Percentiles rank a stretch among this genome's conserved stretches.
Conservation (phyloP, 805 yeast species). For the Wilhelminamyces savonicus region DNA sequence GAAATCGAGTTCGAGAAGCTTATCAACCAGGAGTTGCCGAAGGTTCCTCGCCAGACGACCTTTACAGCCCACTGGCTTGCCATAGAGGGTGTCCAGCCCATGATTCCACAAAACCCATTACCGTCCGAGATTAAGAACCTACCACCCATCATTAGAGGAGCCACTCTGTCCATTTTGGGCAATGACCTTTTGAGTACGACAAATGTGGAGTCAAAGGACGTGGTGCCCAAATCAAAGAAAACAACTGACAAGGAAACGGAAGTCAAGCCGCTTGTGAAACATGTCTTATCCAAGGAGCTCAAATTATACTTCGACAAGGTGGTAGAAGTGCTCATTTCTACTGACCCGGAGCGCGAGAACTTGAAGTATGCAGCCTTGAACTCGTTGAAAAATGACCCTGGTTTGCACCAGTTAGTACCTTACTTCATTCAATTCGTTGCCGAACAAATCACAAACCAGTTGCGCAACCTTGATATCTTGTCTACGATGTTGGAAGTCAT, state of each 20-base stretch:
- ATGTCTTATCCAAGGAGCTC: constrained; percentile 87
- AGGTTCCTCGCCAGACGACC: constrained; percentile 86
- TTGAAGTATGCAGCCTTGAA: constrained; percentile 76
- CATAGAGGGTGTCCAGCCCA: constrained; percentile 97
- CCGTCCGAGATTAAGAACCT: constrained; percentile 69
- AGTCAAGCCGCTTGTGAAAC: constrained; percentile 88
- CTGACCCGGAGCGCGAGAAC: constrained; percentile 48
- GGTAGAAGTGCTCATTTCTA: constrained; percentile 64
- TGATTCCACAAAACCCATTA: constrained; percentile 93
- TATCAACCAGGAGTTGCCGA: constrained; percentile 90
- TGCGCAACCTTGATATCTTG: constrained; percentile 63
- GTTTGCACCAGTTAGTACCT: constrained; percentile 93
- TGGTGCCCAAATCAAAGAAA: constrained; percentile 29
- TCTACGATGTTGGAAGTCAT: constrained; percentile 86
- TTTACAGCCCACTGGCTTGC: constrained; percentile 98
- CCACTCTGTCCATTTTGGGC: constrained; percentile 47
- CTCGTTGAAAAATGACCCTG: constrained; percentile 86
- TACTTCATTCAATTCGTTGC: constrained; percentile 94
- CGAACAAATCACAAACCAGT: constrained; percentile 86
- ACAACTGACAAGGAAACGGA: constrained; percentile 42
- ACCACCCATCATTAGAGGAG: constrained; percentile 78
- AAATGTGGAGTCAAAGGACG: constrained; percentile 38
- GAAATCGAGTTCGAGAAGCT: constrained; percentile 92
- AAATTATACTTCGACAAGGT: constrained; percentile 91
- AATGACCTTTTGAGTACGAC: constrained; percentile 28